A percentile compares a stretch with the other conserved stretches of the same genome.
Evolutionary conservation across 345 rosid species (phyloP).

Genomic region (Cardiospermum halicacabum): DNA sequence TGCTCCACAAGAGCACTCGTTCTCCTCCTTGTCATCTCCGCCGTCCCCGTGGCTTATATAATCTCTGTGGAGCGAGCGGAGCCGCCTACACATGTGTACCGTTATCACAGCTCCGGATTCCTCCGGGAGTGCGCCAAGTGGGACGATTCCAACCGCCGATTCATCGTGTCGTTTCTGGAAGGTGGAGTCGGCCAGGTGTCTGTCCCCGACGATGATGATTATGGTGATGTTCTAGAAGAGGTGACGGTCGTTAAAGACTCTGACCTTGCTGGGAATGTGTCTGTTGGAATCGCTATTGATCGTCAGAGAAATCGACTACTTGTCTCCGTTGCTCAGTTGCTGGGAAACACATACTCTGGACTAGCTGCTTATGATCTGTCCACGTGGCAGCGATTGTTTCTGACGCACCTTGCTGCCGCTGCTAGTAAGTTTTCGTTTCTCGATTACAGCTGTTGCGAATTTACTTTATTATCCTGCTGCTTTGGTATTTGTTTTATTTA

Average conservation of each 20-base stretch:
- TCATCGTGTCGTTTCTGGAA: conserved; percentile 74
- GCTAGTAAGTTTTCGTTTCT: conserved; percentile 51
- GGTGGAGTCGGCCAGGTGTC: conserved; percentile 68
- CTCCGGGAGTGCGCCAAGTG: conserved; percentile 91
- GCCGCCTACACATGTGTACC: conserved; percentile 60
- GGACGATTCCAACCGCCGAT: conserved; percentile 63
- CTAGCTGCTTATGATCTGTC: conserved; percentile 86
- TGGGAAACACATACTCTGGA: conserved; percentile 54
- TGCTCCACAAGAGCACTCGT: conserved; percentile 40
- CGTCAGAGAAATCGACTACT: conserved; percentile 63
- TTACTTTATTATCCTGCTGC: too few relatives aligned
- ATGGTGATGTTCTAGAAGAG: conserved; percentile 39
- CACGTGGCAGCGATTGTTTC: conserved; percentile 73
- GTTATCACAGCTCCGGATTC: conserved; percentile 65
- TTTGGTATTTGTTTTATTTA: too few relatives aligned
- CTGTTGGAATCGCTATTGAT: conserved; percentile 66
- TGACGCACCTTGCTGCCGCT: conserved; percentile 51
- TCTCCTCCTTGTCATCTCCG: conserved; percentile 51
- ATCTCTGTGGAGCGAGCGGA: conserved; percentile 49
- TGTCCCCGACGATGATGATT: conserved; percentile 35
- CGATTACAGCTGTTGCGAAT: too few relatives aligned
- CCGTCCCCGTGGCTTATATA: conserved; percentile 63
- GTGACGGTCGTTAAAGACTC: conserved; percentile 51
- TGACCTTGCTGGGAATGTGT: conserved; percentile 65
- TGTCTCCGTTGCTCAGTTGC: conserved; percentile 56